Conservation (phyloP, 192 early-diverging fungal species). For the Hyaloraphidium curvatum region DNA sequence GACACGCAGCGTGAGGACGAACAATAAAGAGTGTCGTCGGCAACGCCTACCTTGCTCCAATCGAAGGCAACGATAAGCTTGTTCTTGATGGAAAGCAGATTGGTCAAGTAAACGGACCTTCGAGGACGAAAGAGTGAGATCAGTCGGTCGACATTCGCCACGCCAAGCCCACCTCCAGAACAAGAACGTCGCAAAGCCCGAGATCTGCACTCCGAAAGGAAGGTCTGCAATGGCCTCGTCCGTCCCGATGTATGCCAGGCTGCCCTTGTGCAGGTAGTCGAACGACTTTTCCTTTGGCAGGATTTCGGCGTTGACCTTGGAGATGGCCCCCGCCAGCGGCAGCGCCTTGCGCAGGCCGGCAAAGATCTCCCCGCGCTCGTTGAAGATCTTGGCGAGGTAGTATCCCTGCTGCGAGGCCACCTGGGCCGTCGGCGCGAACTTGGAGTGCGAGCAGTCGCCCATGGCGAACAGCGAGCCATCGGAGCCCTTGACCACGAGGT, state of each 20-base stretch:
- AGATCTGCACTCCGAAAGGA: conserved; percentile 31
- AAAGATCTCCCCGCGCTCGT: conserved; percentile 19
- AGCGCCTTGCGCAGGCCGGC: conserved; percentile 13
- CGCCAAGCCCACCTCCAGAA: conserved; percentile 32
- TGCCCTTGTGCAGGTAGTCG: conserved; percentile 70
- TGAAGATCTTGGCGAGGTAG: conserved; percentile 61
- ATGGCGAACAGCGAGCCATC: conserved; percentile 38
- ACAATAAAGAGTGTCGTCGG: too few species aligned
- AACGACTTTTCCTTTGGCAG: conserved; percentile 27
- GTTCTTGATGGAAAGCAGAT: conserved; percentile 75
- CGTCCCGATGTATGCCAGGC: conserved; percentile 49
- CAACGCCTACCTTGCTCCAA: too few species aligned
- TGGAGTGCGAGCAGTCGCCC: conserved; percentile 34
- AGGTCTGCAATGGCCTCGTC: conserved; percentile 89
- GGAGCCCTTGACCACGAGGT: conserved; percentile 40
- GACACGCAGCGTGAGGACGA: too few species aligned
- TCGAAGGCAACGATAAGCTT: conserved; percentile 61
- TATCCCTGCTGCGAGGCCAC: conserved; percentile 75
- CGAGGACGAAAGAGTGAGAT: conserved; percentile 43
- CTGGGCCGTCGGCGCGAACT: conserved; percentile 53
- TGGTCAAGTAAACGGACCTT: conserved; percentile 51
- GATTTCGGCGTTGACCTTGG: conserved; percentile 12
- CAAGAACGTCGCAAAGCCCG: conserved; percentile 24
- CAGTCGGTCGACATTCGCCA: conserved; percentile 28
- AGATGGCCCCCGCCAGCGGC: background rate